Conservation (phyloP, 148 eudicot genomes). For the Vaccinium darrowii region DNA sequence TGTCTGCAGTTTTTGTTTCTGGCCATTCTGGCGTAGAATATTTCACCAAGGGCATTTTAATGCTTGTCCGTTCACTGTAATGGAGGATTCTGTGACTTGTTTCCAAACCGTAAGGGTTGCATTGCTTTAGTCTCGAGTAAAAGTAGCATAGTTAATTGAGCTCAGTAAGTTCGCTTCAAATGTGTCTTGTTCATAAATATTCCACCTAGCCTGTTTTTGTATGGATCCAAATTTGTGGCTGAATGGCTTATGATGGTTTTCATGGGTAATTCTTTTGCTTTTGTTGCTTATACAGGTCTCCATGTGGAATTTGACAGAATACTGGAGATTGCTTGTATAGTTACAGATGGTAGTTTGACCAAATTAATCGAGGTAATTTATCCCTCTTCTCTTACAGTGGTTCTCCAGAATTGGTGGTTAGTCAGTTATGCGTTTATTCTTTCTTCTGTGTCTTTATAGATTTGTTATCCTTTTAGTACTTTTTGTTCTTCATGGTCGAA, state of each 20-base stretch:
- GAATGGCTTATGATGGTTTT: neutral
- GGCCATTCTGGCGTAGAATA: neutral
- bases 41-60: neutral
- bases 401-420: neutral
- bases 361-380: slow-evolving; percentile 68
- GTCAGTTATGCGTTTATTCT: neutral
- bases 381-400: neutral
- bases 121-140: neutral
- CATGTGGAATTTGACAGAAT: slow-evolving; percentile 81
- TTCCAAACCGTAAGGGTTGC: neutral
- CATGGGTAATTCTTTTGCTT: neutral
- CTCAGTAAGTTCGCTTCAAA: neutral
- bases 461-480: neutral
- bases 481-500: neutral
- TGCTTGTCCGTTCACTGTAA: neutral
- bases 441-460: neutral
- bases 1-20: neutral
- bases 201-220: neutral
- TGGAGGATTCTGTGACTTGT: neutral
- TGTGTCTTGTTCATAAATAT: neutral
- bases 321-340: slow-evolving; percentile 86
- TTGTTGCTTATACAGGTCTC: slow-evolving; percentile 52
- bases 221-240: neutral
- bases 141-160: neutral
- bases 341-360: slow-evolving; percentile 81